These are phyloP conservation scores for Floccularia luteovirens DNA, from an alignment of 768 basidiomycete genomes.

Conservation along the genomic window DNA sequence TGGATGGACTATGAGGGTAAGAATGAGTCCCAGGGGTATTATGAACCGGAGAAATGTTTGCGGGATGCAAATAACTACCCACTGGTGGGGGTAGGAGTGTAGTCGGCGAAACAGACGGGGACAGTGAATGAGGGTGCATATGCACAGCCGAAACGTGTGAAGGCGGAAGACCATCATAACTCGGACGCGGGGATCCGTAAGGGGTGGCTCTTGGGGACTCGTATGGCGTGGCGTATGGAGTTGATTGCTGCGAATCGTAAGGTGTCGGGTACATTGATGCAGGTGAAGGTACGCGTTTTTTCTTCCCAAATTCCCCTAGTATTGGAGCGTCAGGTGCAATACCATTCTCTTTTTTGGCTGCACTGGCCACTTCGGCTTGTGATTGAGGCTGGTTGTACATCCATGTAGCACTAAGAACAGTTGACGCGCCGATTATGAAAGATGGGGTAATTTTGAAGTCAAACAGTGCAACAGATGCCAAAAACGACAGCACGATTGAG, in stretches of 20 bases:
- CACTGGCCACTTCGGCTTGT: constrained; percentile 18
- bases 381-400: constrained; percentile 82
- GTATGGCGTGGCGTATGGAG: too few relatives aligned
- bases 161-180: too few relatives aligned
- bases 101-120: neutral
- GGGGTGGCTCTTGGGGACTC: too few relatives aligned
- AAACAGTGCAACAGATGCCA: constrained; percentile 88
- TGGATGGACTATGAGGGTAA: too few relatives aligned
- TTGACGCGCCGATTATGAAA: constrained; percentile 80
- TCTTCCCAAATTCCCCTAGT: neutral
- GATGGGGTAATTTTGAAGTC: constrained; percentile 81
- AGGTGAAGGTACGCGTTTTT: constrained; percentile 5
- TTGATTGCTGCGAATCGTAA: too few relatives aligned
- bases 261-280: too few relatives aligned
- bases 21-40: constrained; percentile 5
- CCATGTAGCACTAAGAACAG: constrained; percentile 86
- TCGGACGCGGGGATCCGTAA: neutral
- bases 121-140: neutral
- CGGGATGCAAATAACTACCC: neutral
- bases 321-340: constrained; percentile 9
- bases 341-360: constrained; percentile 19
- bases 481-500: constrained; percentile 91
- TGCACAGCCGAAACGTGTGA: too few relatives aligned
- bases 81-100: too few relatives aligned
- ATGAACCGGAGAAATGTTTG: neutral